Percentiles rank a stretch among this genome's conserved stretches.
These are phyloP conservation scores for Pyronema omphalodes DNA, from an alignment of 495 filamentous ascomycete genomes.

Conservation along the genomic window DNA sequence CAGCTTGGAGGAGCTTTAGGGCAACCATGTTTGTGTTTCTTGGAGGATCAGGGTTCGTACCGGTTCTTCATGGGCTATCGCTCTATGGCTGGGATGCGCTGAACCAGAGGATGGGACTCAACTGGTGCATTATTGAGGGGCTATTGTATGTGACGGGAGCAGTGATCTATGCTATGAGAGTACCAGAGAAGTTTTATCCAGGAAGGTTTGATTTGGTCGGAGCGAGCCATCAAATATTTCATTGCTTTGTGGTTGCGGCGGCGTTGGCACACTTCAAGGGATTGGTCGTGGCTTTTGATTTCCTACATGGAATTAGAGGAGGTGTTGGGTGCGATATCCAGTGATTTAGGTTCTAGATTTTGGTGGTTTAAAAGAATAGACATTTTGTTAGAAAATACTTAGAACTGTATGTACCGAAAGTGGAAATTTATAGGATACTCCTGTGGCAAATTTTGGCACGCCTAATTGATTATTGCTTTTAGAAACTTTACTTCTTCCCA, in stretches of 20 bases:
- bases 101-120: conserved; percentile 57
- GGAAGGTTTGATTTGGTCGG: conserved; percentile 58
- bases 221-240: conserved; percentile 65
- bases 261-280: conserved; percentile 46
- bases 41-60: conserved; percentile 67
- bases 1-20: conserved; percentile 65
- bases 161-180: conserved; percentile 53
- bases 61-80: conserved; percentile 43
- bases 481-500: too few relatives aligned
- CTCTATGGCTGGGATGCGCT: conserved; percentile 41
- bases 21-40: conserved; percentile 83
- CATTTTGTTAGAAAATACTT: too few relatives aligned
- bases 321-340: neutral
- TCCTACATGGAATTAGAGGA: neutral
- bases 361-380: too few relatives aligned
- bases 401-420: too few relatives aligned
- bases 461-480: too few relatives aligned
- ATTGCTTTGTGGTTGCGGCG: conserved; percentile 50
- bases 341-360: neutral
- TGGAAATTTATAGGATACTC: too few relatives aligned
- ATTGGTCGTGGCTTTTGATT: conserved; percentile 27
- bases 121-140: conserved; percentile 66
- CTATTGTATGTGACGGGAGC: conserved; percentile 74
- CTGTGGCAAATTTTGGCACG: too few relatives aligned
- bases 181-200: conserved; percentile 45